These are phyloP conservation scores for Ustilago trichophora DNA, from an alignment of 1,284 basidiomycete species.

Conservation along the genomic window DNA sequence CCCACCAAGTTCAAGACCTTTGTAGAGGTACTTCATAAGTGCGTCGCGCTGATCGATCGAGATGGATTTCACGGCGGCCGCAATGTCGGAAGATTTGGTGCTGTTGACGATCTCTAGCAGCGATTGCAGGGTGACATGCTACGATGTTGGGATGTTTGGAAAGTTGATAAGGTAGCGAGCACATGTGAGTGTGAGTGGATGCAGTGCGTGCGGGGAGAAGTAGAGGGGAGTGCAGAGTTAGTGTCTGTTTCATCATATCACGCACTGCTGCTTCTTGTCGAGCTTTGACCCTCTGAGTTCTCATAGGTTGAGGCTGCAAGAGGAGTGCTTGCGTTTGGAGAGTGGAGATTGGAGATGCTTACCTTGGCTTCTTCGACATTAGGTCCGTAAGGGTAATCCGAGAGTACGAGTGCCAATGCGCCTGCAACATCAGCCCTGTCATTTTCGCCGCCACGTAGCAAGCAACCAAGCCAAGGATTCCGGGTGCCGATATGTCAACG, in stretches of 20 bases:
- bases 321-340: no score
- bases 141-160: no score
- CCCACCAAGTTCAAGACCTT: conserved; percentile 77
- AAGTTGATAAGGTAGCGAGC: no score
- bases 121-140: conserved; percentile 76
- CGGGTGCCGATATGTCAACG: no score
- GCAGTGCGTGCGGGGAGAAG: background rate
- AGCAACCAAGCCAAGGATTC: no score
- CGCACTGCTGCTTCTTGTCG: no score
- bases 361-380: conserved; percentile 58
- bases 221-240: no score
- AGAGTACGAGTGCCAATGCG: conserved; percentile 52
- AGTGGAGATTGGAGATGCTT: conserved; percentile 9
- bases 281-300: no score
- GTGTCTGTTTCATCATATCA: no score
- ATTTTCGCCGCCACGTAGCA: no score
- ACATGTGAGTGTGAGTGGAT: no score
- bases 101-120: conserved; percentile 94
- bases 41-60: conserved; percentile 85
- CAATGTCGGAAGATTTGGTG: conserved; percentile 89
- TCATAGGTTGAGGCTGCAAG: no score
- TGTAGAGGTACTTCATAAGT: conserved; percentile 98
- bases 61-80: conserved; percentile 78
- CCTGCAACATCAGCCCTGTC: conserved; percentile 53
- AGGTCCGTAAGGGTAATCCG: conserved; percentile 58